phyloP scores from a whole-genome alignment of 768 basidiomycete genomes.

The Dendrothele bispora region DNA sequence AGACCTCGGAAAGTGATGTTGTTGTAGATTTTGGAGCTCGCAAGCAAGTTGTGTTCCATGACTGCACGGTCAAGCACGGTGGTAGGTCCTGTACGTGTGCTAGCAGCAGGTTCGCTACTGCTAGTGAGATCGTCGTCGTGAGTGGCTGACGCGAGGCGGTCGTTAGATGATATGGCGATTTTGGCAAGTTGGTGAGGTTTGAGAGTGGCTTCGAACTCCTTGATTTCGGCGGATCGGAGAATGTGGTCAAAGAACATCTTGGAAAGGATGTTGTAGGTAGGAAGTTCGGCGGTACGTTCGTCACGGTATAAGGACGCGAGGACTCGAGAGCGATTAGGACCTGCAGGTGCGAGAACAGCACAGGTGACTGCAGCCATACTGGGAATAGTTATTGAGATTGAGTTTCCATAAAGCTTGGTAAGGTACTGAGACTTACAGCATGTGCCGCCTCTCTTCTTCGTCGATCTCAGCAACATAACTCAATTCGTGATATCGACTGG shows the following conservation, averaged over 20 bases:
- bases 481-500: slow-evolving; percentile 90
- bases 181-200: slow-evolving; percentile 95
- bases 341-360: slow-evolving; percentile 94
- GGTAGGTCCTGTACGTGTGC: slow-evolving; percentile 86
- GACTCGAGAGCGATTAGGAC: slow-evolving; percentile 91
- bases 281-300: slow-evolving; percentile 79
- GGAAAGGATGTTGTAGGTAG: slow-evolving; percentile 85
- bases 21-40: slow-evolving; percentile 95
- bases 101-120: slow-evolving; percentile 52
- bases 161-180: slow-evolving; percentile 81
- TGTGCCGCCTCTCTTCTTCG: slow-evolving; percentile 87
- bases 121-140: slow-evolving; percentile 52
- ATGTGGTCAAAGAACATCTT: slow-evolving; percentile 99
- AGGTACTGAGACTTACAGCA: slow-evolving; percentile 71
- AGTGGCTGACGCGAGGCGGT: slow-evolving; percentile 69
- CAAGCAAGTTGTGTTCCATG: slow-evolving; percentile 97
- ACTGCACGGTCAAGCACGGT: slow-evolving; percentile 97
- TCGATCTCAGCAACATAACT: slow-evolving; percentile 90
- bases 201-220: slow-evolving; percentile 84
- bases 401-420: slow-evolving; percentile 2
- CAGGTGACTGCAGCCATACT: slow-evolving; percentile 93
- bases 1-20: slow-evolving; percentile 97
- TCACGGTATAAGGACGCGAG: slow-evolving; percentile 93
- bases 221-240: slow-evolving; percentile 84
- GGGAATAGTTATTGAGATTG: slow-evolving; percentile 7